Percentiles rank a stretch among this genome's conserved stretches.
Evolutionary conservation across 1,284 basidiomycete genomes (phyloP).

Genomic region (Ganoderma meredithae): DNA sequence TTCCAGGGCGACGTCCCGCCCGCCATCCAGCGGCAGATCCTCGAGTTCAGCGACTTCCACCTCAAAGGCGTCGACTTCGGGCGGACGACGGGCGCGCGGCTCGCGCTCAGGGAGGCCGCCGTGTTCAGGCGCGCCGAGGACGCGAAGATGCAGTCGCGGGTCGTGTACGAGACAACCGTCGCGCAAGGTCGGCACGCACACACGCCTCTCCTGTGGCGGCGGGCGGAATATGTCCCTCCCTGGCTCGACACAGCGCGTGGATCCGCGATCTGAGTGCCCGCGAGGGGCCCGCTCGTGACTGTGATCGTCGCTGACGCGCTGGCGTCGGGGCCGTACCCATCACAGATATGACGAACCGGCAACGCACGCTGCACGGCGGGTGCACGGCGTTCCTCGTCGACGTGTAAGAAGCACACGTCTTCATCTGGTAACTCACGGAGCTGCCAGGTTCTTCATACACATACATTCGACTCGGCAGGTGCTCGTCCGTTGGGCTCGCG

Average conservation of each 20-base stretch:
- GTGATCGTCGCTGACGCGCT: background rate
- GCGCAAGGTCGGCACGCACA: slow-evolving; percentile 8
- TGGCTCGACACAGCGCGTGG: background rate
- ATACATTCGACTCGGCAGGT: slow-evolving; percentile 48
- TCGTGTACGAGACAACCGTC: slow-evolving; percentile 21
- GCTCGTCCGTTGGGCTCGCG: slow-evolving; percentile 48
- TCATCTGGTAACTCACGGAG: background rate
- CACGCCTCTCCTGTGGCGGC: no score
- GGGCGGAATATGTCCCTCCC: no score
- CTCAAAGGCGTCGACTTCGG: slow-evolving; percentile 20
- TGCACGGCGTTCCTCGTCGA: slow-evolving; percentile 36
- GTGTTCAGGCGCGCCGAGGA: slow-evolving; percentile 23
- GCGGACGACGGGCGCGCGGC: slow-evolving; percentile 15
- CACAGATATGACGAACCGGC: slow-evolving; percentile 37
- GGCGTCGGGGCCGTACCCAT: background rate
- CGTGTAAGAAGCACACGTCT: slow-evolving; percentile 22
- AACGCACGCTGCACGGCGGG: slow-evolving; percentile 35
- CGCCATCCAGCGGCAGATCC: slow-evolving; percentile 17
- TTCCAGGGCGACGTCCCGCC: slow-evolving; percentile 20
- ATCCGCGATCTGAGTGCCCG: no score
- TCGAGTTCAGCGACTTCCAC: slow-evolving; percentile 25
- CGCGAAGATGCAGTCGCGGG: slow-evolving; percentile 18
- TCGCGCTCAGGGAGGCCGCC: slow-evolving; percentile 19
- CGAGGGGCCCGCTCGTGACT: no score
- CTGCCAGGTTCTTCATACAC: no score